Percentiles rank a stretch among this genome's conserved stretches.
Evolutionary conservation across 2,329 filamentous ascomycete genomes (phyloP).

Genomic region (Diplocarpon rosae): DNA sequence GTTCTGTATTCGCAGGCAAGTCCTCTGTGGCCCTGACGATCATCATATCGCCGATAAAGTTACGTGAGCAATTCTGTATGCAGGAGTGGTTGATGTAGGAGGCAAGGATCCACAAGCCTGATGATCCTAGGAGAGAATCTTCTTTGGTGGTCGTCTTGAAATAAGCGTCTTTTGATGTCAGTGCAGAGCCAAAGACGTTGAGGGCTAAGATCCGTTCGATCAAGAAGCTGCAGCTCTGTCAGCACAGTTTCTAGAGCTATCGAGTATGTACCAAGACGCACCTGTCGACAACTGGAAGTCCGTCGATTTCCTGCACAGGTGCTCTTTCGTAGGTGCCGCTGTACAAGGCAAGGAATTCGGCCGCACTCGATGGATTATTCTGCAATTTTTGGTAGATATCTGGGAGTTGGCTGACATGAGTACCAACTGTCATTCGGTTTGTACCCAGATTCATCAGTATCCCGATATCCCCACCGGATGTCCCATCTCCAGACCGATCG

Average conservation of each 20-base stretch:
- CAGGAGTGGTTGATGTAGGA: conserved; percentile 45
- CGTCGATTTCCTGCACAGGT: conserved; percentile 9
- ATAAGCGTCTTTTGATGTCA: conserved; percentile 11
- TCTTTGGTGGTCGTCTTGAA: conserved; percentile 14
- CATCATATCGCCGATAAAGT: conserved; percentile 44
- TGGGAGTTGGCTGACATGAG: conserved; percentile 2
- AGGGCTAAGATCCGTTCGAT: conserved; percentile 32
- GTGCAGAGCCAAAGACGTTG: conserved; percentile 34
- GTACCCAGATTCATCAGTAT: conserved; percentile 1
- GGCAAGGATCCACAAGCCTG: conserved; percentile 37
- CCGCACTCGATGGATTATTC: conserved; percentile 26
- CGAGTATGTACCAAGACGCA: no score
- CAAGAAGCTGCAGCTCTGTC: conserved; percentile 30
- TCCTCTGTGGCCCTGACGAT: conserved; percentile 38
- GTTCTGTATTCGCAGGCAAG: conserved; percentile 34
- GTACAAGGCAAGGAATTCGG: conserved; percentile 26
- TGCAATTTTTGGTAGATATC: conserved; percentile 29
- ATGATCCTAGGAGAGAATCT: neutral
- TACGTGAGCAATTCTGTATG: conserved; percentile 33
- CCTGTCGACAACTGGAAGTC: conserved; percentile 17
- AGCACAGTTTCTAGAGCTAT: no score
- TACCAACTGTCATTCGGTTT: conserved; percentile 2
- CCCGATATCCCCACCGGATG: neutral
- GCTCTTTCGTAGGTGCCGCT: conserved; percentile 16
- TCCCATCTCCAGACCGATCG: neutral